Percentiles rank a stretch among this genome's conserved stretches.
phyloP scores from a whole-genome alignment of 1,284 basidiomycete species.

The Caloboletus firmus region DNA sequence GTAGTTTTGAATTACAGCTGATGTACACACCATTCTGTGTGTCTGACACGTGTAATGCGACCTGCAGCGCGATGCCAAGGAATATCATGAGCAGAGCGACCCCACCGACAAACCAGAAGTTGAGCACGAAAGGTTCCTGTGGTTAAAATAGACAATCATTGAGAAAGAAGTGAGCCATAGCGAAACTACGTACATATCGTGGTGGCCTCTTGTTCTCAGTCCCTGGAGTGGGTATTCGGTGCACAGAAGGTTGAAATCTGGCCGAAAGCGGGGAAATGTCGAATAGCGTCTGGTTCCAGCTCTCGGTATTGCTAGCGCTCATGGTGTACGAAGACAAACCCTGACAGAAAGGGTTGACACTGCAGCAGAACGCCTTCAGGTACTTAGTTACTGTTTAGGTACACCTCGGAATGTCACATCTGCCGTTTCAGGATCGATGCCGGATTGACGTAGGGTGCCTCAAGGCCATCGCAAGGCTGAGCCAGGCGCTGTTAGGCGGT shows the following conservation, averaged over 20 bases:
- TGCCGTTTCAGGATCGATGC: neutral
- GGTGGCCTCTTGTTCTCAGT: conserved; percentile 35
- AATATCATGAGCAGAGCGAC: conserved; percentile 44
- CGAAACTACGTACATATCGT: conserved; percentile 42
- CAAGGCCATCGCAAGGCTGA: conserved; percentile 5
- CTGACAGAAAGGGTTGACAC: neutral
- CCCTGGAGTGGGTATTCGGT: conserved; percentile 48
- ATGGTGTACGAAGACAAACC: conserved; percentile 12
- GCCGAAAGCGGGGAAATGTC: conserved; percentile 15
- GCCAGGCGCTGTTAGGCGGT: neutral
- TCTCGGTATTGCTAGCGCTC: neutral
- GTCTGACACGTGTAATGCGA: conserved; percentile 43
- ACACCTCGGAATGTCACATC: neutral
- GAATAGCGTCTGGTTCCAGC: neutral
- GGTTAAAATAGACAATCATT: neutral
- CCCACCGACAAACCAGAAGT: conserved; percentile 42
- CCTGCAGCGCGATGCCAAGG: conserved; percentile 51
- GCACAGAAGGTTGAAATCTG: conserved; percentile 42
- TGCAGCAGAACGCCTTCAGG: neutral
- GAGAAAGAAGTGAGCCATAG: neutral
- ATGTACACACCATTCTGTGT: conserved; percentile 42
- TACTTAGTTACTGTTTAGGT: neutral
- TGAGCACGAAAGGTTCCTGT: conserved; percentile 49
- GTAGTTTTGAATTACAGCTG: neutral
- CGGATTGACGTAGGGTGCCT: conserved; percentile 10